Evolutionary conservation across 2,329 filamentous ascomycete genomes (phyloP), one percentile per base, ranked within the genome.

Genomic region (Teratosphaeria viscida): DNA sequence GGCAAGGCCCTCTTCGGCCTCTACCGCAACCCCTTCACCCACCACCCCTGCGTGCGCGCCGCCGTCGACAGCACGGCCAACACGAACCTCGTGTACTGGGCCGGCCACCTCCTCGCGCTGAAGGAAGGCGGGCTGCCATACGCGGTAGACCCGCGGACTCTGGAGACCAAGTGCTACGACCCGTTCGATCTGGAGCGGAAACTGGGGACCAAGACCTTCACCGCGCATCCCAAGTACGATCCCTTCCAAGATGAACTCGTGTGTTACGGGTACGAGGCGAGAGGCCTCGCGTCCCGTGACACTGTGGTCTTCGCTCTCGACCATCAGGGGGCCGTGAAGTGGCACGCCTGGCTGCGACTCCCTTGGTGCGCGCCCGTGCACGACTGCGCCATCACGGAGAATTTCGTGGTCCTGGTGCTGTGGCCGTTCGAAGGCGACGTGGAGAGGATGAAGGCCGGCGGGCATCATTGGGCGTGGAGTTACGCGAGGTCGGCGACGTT

Each of bases 81-180:
- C 63, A 85, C 82, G 1, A 85, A 85, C 59, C 72, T 85, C n/a
- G 73, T 81, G 1, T 82, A 80, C 65, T 85, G 81, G 78, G 73
- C 80, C 7, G 81, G 81, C 0, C 76, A 80, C 54, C 65, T 85
- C 59, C 72, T 84, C 4, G 81, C 81, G 0, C 75, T 73, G 57
- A 85, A 85, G 64, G 77, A 82, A 62, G 69, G 72, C 35, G 73
- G 70, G 0, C 67, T 72, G 5, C 73, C 73, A 0, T 77, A 76
- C 35, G 72, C 71, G 1, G 69, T 76, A 61, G 70, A 77, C 59
- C 75, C 76, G 0, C 64, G 70, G 11, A 76, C 75, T 0, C 66
- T 78, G 0, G 73, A 76, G 29, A 77, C 75, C 0, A 68, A 71
- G 14, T 68, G 73, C 0, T 47, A 47, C 14, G 43, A 47, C 19